These are phyloP conservation scores for Moricandia arvensis DNA, from an alignment of 345 rosid species.

Conservation along the genomic window DNA sequence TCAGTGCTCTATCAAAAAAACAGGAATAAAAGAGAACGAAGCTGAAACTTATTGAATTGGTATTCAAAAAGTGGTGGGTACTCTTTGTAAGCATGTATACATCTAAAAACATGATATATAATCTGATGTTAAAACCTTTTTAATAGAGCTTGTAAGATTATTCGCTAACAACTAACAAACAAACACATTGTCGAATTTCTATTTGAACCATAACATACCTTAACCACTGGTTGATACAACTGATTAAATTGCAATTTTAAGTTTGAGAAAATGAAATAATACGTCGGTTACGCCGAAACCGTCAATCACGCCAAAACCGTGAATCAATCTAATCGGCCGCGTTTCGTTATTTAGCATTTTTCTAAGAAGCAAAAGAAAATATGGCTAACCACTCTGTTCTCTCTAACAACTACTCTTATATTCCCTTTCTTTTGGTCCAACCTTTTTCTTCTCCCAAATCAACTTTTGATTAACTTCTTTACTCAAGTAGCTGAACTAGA, in stretches of 20 bases:
- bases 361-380: not conserved
- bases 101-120: too few relatives aligned
- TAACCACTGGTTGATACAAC: not conserved
- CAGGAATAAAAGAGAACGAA: not conserved
- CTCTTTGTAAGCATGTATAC: too few relatives aligned
- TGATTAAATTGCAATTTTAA: not conserved
- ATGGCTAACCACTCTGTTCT: not conserved
- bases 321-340: conserved; percentile 2
- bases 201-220: not conserved
- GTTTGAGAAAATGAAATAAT: not conserved
- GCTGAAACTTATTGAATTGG: not conserved
- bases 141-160: not conserved
- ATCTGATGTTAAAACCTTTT: too few relatives aligned
- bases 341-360: conserved; percentile 13
- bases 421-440: not conserved
- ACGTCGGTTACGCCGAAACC: conserved; percentile 17
- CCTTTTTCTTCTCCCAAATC: not conserved
- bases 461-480: conserved; percentile 5
- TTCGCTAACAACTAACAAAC: not conserved
- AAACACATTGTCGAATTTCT: not conserved
- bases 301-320: conserved; percentile 35
- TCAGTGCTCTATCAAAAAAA: not conserved
- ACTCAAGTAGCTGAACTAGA: not conserved
- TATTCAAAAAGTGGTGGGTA: not conserved
- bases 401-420: not conserved